Percentiles rank a stretch among this genome's conserved stretches.
These are phyloP conservation scores for Marasmius fiardii DNA, from an alignment of 1,284 basidiomycete genomes.

Conservation along the genomic window DNA sequence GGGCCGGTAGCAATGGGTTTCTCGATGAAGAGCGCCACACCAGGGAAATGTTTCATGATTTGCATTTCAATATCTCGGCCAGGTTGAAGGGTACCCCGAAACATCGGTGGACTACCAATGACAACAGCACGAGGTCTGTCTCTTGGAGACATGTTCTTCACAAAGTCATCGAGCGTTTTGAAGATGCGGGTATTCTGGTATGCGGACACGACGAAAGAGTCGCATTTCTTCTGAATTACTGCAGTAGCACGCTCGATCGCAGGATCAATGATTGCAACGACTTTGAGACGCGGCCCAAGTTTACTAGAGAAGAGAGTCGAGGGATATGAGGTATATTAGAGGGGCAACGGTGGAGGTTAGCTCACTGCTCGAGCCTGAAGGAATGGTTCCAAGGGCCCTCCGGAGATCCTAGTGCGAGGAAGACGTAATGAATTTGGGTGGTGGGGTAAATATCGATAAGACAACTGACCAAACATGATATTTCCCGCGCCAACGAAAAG, in stretches of 20 bases:
- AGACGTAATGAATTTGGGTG: conserved; percentile 1
- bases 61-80: conserved; percentile 90
- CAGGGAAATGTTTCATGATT: conserved; percentile 87
- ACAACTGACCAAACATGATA: conserved; percentile 82
- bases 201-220: conserved; percentile 90
- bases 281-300: conserved; percentile 94
- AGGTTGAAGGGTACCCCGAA: conserved; percentile 75
- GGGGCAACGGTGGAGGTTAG: conserved; percentile 7
- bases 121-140: conserved; percentile 76
- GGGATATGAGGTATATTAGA: conserved; percentile 2
- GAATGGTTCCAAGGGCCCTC: conserved; percentile 94
- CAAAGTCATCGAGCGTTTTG: conserved; percentile 86
- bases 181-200: conserved; percentile 91
- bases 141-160: conserved; percentile 61
- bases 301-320: conserved; percentile 55
- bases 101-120: conserved; percentile 92
- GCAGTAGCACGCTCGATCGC: conserved; percentile 76
- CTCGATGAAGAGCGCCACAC: conserved; percentile 91
- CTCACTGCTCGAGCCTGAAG: conserved; percentile 89
- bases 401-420: conserved; percentile 56
- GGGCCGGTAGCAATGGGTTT: conserved; percentile 92
- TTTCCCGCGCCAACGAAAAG: conserved; percentile 92
- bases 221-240: conserved; percentile 88
- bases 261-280: conserved; percentile 93
- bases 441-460: conserved; percentile 11